Conservation (phyloP, 2,329 filamentous ascomycete species). For the Ophiostoma tasmaniense region DNA sequence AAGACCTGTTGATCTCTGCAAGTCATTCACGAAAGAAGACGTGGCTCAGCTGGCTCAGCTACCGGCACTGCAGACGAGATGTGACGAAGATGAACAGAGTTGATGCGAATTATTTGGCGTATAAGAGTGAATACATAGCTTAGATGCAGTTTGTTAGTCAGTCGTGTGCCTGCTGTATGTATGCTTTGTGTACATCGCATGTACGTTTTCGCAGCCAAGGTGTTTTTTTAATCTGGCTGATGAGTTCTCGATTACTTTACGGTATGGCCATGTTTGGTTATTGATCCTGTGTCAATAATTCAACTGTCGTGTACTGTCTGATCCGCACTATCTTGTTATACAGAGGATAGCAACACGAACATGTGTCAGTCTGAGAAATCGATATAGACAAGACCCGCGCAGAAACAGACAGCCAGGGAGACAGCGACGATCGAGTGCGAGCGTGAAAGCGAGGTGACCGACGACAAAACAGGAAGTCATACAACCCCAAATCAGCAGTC, state of each 20-base stretch:
- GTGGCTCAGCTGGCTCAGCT: not conserved
- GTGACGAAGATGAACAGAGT: not conserved
- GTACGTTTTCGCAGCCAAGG: too few relatives aligned
- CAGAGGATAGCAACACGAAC: not conserved
- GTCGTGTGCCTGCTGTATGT: too few relatives aligned
- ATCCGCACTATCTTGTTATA: not conserved
- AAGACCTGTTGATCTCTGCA: slow-evolving; percentile 1
- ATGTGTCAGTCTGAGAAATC: not conserved
- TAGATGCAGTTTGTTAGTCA: too few relatives aligned
- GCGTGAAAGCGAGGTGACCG: not conserved
- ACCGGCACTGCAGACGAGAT: not conserved
- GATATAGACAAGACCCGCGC: not conserved
- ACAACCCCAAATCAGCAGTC: not conserved
- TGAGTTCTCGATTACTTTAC: too few relatives aligned
- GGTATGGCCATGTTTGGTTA: too few relatives aligned
- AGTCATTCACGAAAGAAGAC: slow-evolving; percentile 1
- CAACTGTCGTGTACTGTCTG: not conserved
- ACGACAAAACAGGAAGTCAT: not conserved
- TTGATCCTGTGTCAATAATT: too few relatives aligned
- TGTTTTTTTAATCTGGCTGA: too few relatives aligned
- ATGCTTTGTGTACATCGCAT: too few relatives aligned
- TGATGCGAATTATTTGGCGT: too few relatives aligned
- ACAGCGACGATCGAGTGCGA: not conserved
- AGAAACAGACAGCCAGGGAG: too few relatives aligned
- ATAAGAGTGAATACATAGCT: too few relatives aligned